Conservation (phyloP, 2,329 filamentous ascomycete species). For the Pyrenochaeta sp. region DNA sequence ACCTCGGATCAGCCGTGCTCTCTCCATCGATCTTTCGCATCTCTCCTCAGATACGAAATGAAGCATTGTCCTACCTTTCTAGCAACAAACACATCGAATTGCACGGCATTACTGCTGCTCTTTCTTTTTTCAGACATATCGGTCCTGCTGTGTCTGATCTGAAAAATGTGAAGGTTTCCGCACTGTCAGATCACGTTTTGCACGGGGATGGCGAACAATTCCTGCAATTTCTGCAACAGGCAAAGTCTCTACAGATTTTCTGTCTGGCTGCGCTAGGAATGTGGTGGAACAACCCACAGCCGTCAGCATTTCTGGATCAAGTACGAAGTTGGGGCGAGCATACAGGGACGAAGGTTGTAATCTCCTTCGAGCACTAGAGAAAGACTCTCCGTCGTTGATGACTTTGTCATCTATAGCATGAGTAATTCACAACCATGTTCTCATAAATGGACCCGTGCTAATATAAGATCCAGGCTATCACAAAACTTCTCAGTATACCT, state of each 20-base stretch:
- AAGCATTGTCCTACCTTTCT: conserved; percentile 28
- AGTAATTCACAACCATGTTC: conserved; percentile 1
- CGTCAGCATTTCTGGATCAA: no score
- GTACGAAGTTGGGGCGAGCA: no score
- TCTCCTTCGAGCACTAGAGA: no score
- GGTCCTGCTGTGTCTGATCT: conserved; percentile 4
- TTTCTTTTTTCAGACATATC: conserved; percentile 13
- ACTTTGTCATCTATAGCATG: no score
- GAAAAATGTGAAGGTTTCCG: conserved; percentile 5
- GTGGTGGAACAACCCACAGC: no score
- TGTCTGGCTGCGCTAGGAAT: no score
- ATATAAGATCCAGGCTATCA: no score
- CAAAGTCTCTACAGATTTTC: no score
- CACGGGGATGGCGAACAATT: not conserved
- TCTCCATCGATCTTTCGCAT: conserved; percentile 25
- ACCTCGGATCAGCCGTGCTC: conserved; percentile 17
- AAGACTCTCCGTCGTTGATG: no score
- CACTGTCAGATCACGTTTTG: not conserved
- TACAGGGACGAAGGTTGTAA: no score
- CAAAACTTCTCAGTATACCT: not conserved
- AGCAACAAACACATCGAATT: conserved; percentile 19
- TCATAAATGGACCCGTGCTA: no score
- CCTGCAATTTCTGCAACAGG: conserved; percentile 3
- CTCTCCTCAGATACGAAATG: conserved; percentile 26
- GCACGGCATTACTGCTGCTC: conserved; percentile 7